phyloP scores from a whole-genome alignment of 192 early-diverging fungal species.

The Coemansia sp. region DNA sequence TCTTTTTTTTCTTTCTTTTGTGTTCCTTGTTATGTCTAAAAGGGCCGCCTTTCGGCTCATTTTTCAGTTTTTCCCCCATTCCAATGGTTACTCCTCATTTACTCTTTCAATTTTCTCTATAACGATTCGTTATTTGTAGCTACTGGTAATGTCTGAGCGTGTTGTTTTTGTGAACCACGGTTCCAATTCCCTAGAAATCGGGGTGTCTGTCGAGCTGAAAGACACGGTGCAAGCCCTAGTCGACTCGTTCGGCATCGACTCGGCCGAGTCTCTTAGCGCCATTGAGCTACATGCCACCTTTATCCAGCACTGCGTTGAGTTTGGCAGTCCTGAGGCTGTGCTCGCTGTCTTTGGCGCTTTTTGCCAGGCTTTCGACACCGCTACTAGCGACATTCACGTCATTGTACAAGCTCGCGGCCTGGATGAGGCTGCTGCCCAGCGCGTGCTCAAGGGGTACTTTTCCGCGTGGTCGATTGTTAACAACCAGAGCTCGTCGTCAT shows the following conservation, averaged over 20 bases:
- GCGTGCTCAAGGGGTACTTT: constrained; percentile 31
- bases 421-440: constrained; percentile 8
- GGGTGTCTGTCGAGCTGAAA: neutral
- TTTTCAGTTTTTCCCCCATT: too few relatives aligned
- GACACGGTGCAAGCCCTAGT: neutral
- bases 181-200: neutral
- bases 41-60: neutral
- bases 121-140: neutral
- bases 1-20: too few relatives aligned
- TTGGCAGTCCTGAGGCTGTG: neutral
- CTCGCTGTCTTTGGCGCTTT: constrained; percentile 11
- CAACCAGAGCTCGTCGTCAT: neutral
- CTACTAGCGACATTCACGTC: constrained; percentile 16
- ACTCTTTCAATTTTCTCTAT: neutral
- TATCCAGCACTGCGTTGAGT: constrained; percentile 12
- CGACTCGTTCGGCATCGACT: neutral
- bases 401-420: constrained; percentile 7
- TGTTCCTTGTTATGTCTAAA: neutral
- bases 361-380: neutral
- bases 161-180: neutral
- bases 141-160: neutral
- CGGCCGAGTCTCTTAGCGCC: neutral
- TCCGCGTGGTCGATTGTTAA: constrained; percentile 13
- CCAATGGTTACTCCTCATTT: neutral
- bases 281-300: constrained; percentile 17